These are phyloP conservation scores for Reutealis trisperma DNA, from an alignment of 345 rosid species.

Conservation along the genomic window DNA sequence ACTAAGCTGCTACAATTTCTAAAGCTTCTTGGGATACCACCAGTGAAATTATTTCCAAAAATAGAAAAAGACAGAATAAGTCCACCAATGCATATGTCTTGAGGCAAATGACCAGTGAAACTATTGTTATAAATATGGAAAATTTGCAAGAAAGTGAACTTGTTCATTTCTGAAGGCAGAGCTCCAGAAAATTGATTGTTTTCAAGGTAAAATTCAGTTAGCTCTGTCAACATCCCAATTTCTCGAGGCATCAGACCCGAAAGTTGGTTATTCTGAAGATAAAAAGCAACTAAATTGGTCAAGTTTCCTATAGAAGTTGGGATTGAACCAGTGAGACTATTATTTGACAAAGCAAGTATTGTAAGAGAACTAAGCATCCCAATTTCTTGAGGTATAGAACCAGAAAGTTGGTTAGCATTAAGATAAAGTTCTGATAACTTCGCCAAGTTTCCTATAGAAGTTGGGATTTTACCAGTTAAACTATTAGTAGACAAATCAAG, in stretches of 20 bases:
- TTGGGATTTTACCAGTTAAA: constrained; percentile 33
- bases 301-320: constrained; percentile 10
- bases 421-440: background rate
- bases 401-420: constrained; percentile 5
- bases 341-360: constrained; percentile 8
- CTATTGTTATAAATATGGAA: constrained; percentile 22
- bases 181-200: background rate
- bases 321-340: constrained; percentile 5
- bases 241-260: background rate
- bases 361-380: constrained; percentile 12
- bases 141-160: constrained; percentile 18
- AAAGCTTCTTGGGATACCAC: constrained; percentile 32
- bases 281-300: background rate
- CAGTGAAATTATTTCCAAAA: constrained; percentile 24
- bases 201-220: background rate
- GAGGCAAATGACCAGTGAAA: constrained; percentile 28
- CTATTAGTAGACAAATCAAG: constrained; percentile 24
- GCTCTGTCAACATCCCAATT: background rate
- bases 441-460: constrained; percentile 25
- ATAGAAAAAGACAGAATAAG: constrained; percentile 17
- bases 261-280: background rate
- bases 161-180: constrained; percentile 17
- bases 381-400: constrained; percentile 7
- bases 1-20: constrained; percentile 34
- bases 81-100: constrained; percentile 26